Conservation (phyloP, 1,284 basidiomycete genomes). For the Malassezia brasiliensis region DNA sequence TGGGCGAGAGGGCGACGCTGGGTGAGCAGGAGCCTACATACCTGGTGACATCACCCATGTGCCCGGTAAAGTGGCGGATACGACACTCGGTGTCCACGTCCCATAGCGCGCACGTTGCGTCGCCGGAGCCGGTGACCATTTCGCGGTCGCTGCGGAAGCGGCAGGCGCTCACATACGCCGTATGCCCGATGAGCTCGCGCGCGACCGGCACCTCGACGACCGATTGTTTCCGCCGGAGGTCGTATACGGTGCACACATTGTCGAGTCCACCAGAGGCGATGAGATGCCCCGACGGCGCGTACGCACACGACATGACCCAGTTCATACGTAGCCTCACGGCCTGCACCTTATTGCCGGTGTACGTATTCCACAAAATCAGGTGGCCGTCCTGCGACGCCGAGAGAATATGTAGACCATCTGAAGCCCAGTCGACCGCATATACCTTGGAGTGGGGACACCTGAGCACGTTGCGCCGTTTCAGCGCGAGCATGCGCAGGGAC, state of each 20-base stretch:
- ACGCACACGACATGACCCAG: constrained; percentile 99
- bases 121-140: constrained; percentile 91
- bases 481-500: constrained; percentile 82
- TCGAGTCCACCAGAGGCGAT: constrained; percentile 98
- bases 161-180: constrained; percentile 93
- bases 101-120: constrained; percentile 99
- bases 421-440: constrained; percentile 98
- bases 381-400: constrained; percentile 98
- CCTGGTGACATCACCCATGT: constrained; percentile 88
- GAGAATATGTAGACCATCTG: constrained; percentile 89
- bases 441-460: constrained; percentile 98
- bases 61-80: constrained; percentile 93
- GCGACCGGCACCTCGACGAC: constrained; percentile 52
- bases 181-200: constrained; percentile 87
- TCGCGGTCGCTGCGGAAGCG: constrained; percentile 96
- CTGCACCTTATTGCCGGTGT: constrained; percentile 98
- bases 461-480: constrained; percentile 86
- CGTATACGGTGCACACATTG: constrained; percentile 98
- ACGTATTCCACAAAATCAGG: constrained; percentile 98
- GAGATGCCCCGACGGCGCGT: constrained; percentile 88
- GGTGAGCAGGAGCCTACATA: background rate
- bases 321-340: constrained; percentile 92
- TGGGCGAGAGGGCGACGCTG: background rate
- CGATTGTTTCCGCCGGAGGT: constrained; percentile 63
- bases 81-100: constrained; percentile 93